phyloP scores from a whole-genome alignment of 139 green algal species.

The Medakamo hakoo region DNA sequence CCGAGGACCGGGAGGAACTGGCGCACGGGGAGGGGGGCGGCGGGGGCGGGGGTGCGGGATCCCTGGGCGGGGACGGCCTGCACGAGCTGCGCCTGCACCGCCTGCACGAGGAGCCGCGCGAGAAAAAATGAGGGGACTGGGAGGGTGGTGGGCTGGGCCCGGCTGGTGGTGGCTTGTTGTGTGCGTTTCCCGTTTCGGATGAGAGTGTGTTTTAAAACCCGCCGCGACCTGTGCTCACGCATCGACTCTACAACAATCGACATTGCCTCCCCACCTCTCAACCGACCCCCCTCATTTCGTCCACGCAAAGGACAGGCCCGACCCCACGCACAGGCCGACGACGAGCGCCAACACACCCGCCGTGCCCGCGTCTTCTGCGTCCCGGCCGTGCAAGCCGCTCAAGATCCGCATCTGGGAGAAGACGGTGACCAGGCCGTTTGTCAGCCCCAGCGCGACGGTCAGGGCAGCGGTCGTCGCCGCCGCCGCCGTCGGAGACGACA shows the following conservation, averaged over 20 bases:
- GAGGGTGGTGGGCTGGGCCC: too few relatives aligned
- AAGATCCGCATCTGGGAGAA: neutral
- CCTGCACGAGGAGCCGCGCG: neutral
- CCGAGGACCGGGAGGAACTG: neutral
- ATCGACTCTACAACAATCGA: too few relatives aligned
- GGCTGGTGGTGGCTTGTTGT: too few relatives aligned
- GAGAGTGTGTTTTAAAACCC: too few relatives aligned
- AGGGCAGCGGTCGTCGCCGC: conserved; percentile 10
- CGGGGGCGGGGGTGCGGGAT: neutral
- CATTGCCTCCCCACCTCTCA: too few relatives aligned
- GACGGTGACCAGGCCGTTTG: conserved; percentile 48
- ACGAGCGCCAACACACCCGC: conserved; percentile 67
- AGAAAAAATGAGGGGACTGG: too few relatives aligned
- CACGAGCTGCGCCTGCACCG: too few relatives aligned
- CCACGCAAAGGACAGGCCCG: neutral
- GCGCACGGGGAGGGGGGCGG: neutral
- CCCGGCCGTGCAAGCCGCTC: neutral
- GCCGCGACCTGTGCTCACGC: too few relatives aligned
- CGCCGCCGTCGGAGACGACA: too few relatives aligned
- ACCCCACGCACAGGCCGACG: conserved; percentile 45
- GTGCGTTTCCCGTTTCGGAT: too few relatives aligned
- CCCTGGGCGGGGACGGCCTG: neutral
- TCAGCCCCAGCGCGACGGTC: conserved; percentile 24
- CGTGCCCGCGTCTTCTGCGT: conserved; percentile 32
- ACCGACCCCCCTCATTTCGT: too few relatives aligned